These are phyloP conservation scores for Corynascus novoguineensis DNA, from an alignment of 495 filamentous ascomycete genomes.

Conservation along the genomic window DNA sequence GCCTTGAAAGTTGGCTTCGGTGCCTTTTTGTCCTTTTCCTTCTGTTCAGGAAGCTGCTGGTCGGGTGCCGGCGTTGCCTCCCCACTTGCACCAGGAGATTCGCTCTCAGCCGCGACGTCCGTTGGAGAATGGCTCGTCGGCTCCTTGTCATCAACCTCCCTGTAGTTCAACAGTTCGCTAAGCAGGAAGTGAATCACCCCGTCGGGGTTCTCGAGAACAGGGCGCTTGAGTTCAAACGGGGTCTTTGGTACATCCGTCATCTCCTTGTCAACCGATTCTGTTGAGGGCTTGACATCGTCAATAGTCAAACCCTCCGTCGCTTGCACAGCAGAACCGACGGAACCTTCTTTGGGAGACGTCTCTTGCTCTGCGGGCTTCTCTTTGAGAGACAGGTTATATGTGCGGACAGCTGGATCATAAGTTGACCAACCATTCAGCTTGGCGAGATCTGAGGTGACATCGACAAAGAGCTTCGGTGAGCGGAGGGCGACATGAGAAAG, in stretches of 20 bases:
- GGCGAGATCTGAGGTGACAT: conserved; percentile 81
- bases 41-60: conserved; percentile 26
- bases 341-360: conserved; percentile 33
- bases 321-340: conserved; percentile 41
- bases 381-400: conserved; percentile 31
- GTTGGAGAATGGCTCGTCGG: conserved; percentile 38
- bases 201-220: conserved; percentile 86
- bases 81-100: conserved; percentile 9
- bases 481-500: conserved; percentile 80
- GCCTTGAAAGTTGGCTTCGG: conserved; percentile 80
- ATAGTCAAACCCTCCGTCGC: conserved; percentile 51
- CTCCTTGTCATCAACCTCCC: conserved; percentile 83
- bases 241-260: conserved; percentile 56
- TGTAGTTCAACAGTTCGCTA: conserved; percentile 87
- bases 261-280: conserved; percentile 48
- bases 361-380: conserved; percentile 31
- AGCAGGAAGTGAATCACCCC: conserved; percentile 94
- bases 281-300: conserved; percentile 50
- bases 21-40: conserved; percentile 55
- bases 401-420: conserved; percentile 21
- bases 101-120: conserved; percentile 42
- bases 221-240: conserved; percentile 65
- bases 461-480: conserved; percentile 80
- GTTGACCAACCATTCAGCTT: conserved; percentile 59
- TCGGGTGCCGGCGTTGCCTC: conserved; percentile 25